Base-by-base conservation (phyloP, 23 red algal genomes). In the Porphyridium purpureum region DNA sequence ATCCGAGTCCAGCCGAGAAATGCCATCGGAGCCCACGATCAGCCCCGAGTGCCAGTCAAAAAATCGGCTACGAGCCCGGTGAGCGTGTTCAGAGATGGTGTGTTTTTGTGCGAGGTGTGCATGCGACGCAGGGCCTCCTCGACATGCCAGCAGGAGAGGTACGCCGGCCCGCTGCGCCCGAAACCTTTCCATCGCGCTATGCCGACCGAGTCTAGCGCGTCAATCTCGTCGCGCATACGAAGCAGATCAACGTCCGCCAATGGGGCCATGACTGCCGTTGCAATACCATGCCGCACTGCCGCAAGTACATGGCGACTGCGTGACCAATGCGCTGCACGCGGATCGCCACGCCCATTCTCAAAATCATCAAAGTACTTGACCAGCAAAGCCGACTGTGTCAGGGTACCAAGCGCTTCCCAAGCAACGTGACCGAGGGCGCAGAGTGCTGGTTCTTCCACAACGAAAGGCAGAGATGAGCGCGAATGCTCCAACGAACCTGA, bases 381-480 rank as follows among this genome's bases (percentile, higher is more conserved):
- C 35, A 92, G 42, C 7, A 92, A 57, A 7, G 74, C 67, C 24
- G 67, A 72, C 50, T 92, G 83, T 0, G 72, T 81, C 6, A 92
- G 35, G 1, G 73, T 38, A 24, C 83, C 83, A 19, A 72, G 58
- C 9, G 65, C 31, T 50, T 92, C 83, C 76, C 66, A 74, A 3
- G 67, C 71, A 17, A 92, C 54, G 8, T 92, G 75, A 7, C 83
- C 74, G 8, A 92, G 44, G 19, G 64, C 74, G 61, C 54, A 32
- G 27, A 92, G 29, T 7, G 24, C 73, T 20, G 71, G 62, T 14
- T 92, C 72, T 7, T 34, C 52, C 17, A 74, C 19, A 3, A n/a
- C n/a, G n/a, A n/a, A n/a, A n/a, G n/a, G n/a, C n/a, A n/a, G n/a
- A n/a, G n/a, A n/a, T n/a, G n/a, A n/a, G n/a, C n/a, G n/a, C n/a